Evolutionary conservation across 805 yeast genomes (phyloP), one percentile per base, ranked within the genome.

Genomic region (Wickerhamiella brachini): DNA sequence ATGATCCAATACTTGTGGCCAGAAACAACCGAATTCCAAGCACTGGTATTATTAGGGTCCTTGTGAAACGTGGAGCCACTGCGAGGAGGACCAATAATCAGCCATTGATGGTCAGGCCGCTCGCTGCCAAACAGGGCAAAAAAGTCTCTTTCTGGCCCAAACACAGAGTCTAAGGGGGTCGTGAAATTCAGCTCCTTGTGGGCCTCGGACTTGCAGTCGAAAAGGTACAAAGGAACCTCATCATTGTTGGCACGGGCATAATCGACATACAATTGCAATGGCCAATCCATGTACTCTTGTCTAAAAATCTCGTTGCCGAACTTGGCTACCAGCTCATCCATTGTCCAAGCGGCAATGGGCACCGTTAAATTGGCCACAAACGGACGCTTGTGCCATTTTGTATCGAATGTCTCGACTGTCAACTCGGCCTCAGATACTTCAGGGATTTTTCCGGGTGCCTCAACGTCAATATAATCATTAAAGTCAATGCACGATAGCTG

Each of bases 21-120:
- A 1, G 75, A 69, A 1, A 88, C 65, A 1, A 81, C 79, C 0
- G 89, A 77, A 63, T 88, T 88, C 96, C 96, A 88, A 0, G 96
- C 96, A 49, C 83, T 78, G 0, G 96, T 89, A 45, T 78, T 77
- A 62, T 88, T 88, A 7, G 97, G 97, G 61, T 88, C 97, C 59
- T 89, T 88, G 65, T 88, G 97, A 65, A 87, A 88, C 0, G 94
- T 83, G 0, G 95, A 85, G 0, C 96, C 97, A 7, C 87, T 79
- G 47, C 94, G 67, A 20, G 69, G 71, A 1, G 95, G 88, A 0
- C 97, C 97, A 7, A 84, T 74, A 46, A 89, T 89, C 21, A 88
- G 68, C 97, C 97, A 88, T n/a, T 90, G 76, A 63, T 84, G 83
- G 65, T 88, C 95, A 1, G 97, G 97, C 48, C 96, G 57, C 57